Evolutionary conservation across 2,329 filamentous ascomycete species (phyloP).

Genomic region (Myriangium duriaei): DNA sequence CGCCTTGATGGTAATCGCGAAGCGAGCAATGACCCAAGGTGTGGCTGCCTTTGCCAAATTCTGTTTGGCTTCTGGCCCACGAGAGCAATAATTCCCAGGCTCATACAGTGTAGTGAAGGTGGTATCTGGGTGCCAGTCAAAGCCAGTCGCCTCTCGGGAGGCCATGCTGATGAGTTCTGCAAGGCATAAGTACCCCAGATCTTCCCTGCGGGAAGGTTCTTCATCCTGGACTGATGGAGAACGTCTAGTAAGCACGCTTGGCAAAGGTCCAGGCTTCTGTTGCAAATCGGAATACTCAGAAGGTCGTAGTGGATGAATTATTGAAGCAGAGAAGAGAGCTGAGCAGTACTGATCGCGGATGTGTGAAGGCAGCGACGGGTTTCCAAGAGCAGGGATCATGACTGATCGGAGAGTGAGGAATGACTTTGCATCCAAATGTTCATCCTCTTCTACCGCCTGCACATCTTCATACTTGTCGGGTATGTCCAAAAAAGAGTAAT

Average conservation of each 20-base stretch:
- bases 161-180: constrained; percentile 51
- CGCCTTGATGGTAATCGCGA: constrained; percentile 65
- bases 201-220: constrained; percentile 49
- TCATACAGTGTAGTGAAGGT: not conserved
- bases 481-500: constrained; percentile 33
- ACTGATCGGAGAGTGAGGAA: constrained; percentile 59
- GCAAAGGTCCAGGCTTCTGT: constrained; percentile 40
- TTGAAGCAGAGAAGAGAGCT: constrained; percentile 67
- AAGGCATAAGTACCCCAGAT: constrained; percentile 69
- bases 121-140: constrained; percentile 2
- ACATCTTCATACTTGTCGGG: constrained; percentile 19
- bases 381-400: constrained; percentile 62
- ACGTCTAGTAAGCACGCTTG: constrained; percentile 50
- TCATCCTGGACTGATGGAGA: constrained; percentile 61
- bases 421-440: constrained; percentile 67
- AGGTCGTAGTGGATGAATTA: constrained; percentile 50
- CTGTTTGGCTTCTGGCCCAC: constrained; percentile 30
- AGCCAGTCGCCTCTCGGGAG: constrained; percentile 2
- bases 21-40: constrained; percentile 70
- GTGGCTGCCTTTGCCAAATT: constrained; percentile 63
- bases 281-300: constrained; percentile 50
- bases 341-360: constrained; percentile 59
- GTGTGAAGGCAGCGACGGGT: constrained; percentile 49
- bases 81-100: constrained; percentile 2
- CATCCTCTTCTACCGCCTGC: constrained; percentile 47